phyloP scores from a whole-genome alignment of 805 yeast genomes.

The Schwanniomyces polymorphus region DNA sequence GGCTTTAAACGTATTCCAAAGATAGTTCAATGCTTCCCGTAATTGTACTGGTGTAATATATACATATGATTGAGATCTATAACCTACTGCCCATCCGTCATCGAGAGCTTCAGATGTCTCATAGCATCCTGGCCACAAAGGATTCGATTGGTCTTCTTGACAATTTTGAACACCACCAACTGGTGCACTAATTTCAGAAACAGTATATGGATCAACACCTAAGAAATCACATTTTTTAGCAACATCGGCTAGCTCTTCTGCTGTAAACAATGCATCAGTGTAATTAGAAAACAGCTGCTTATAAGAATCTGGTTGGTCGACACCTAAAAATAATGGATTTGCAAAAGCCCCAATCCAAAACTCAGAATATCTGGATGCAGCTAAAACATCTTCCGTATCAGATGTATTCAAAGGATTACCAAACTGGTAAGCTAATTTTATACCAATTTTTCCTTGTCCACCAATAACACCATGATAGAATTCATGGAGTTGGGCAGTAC shows the following conservation, averaged over 20 bases:
- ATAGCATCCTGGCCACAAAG: constrained; percentile 26
- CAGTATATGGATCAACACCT: constrained; percentile 31
- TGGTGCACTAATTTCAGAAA: constrained; percentile 15
- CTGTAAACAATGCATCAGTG: constrained; percentile 17
- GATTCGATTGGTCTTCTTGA: constrained; percentile 14
- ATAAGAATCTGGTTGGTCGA: constrained; percentile 24
- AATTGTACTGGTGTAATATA: constrained; percentile 21
- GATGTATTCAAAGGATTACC: constrained; percentile 23
- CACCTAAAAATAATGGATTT: constrained; percentile 29
- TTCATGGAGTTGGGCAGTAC: constrained; percentile 19
- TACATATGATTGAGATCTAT: constrained; percentile 19
- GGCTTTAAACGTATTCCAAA: constrained; percentile 19
- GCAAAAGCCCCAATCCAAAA: constrained; percentile 23
- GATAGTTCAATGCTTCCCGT: constrained; percentile 24
- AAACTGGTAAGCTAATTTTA: constrained; percentile 26
- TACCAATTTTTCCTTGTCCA: constrained; percentile 21
- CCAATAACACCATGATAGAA: constrained; percentile 20
- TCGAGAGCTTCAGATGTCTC: constrained; percentile 7
- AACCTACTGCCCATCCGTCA: constrained; percentile 20
- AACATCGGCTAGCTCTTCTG: constrained; percentile 20
- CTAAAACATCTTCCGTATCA: constrained; percentile 18
- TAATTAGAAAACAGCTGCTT: constrained; percentile 14
- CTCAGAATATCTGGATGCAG: constrained; percentile 24
- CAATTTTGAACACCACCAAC: constrained; percentile 24
- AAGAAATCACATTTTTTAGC: constrained; percentile 27